A percentile compares a stretch with the other conserved stretches of the same genome.
These are phyloP conservation scores for Fagus sylvatica DNA, from an alignment of 306 rosid species.

Conservation along the genomic window DNA sequence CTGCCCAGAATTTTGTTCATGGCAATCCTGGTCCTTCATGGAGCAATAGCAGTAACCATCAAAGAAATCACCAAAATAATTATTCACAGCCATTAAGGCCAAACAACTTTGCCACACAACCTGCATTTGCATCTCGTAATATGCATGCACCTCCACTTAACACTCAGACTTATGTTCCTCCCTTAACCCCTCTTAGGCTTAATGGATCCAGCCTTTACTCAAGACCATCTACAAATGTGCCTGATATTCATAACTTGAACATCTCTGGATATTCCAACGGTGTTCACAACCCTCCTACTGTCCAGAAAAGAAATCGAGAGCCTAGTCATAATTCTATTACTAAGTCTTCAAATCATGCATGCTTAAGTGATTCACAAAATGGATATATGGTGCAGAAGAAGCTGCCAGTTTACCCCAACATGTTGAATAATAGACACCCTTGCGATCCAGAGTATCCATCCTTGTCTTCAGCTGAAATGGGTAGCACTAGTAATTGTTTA, in stretches of 20 bases:
- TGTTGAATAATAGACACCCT: conserved; percentile 46
- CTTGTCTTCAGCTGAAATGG: conserved; percentile 28
- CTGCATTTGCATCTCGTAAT: conserved; percentile 48
- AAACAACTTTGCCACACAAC: conserved; percentile 46
- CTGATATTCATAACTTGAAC: conserved; percentile 56
- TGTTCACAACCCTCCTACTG: conserved; percentile 39
- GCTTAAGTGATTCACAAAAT: conserved; percentile 45
- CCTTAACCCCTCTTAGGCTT: conserved; percentile 47
- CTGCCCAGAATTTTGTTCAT: conserved; percentile 45
- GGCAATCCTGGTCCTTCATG: conserved; percentile 49
- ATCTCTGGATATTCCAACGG: conserved; percentile 45
- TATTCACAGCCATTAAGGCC: conserved; percentile 49
- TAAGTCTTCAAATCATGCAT: conserved; percentile 33
- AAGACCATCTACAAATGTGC: conserved; percentile 38
- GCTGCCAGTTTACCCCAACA: conserved; percentile 15
- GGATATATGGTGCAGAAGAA: conserved; percentile 20
- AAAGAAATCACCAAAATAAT: conserved; percentile 44
- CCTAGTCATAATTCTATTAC: conserved; percentile 33
- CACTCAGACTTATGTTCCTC: conserved; percentile 44
- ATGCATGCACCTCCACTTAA: conserved; percentile 31
- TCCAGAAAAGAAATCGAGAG: conserved; percentile 51
- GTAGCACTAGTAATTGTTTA: conserved; percentile 48
- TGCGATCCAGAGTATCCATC: conserved; percentile 40
- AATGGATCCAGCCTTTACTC: conserved; percentile 50
- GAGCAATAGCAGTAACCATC: conserved; percentile 42